These are phyloP conservation scores for Yarrowia sp. DNA, from an alignment of 805 yeast species.

Conservation along the genomic window DNA sequence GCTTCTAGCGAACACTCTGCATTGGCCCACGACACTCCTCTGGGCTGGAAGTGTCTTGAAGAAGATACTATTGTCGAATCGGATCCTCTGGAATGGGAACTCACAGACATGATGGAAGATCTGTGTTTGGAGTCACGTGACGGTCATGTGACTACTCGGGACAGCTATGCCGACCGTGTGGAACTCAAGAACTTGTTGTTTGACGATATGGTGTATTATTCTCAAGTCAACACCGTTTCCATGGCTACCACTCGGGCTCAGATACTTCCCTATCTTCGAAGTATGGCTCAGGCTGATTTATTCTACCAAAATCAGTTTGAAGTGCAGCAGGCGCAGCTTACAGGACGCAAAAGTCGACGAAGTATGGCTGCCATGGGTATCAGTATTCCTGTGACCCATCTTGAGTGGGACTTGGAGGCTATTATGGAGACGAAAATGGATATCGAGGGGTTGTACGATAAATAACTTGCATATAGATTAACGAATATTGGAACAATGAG, in stretches of 20 bases:
- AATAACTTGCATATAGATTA: neutral
- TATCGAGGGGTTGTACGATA: constrained; percentile 6
- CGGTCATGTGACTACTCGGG: neutral
- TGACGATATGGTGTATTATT: constrained; percentile 17
- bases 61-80: constrained; percentile 41
- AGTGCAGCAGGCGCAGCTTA: constrained; percentile 3
- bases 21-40: constrained; percentile 22
- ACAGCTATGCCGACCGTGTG: constrained; percentile 29
- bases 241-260: constrained; percentile 41
- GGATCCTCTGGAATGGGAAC: constrained; percentile 8
- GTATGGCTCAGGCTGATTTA: constrained; percentile 47
- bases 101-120: constrained; percentile 39
- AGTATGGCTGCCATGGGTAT: constrained; percentile 45
- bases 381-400: constrained; percentile 40
- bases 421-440: constrained; percentile 18
- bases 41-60: constrained; percentile 44
- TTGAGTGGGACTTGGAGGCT: constrained; percentile 40
- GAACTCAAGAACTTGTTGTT: constrained; percentile 20
- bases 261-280: constrained; percentile 47
- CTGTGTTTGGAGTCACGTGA: neutral
- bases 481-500: neutral
- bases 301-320: constrained; percentile 34
- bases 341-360: constrained; percentile 42
- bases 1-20: constrained; percentile 3
- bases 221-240: constrained; percentile 4